Conservation (phyloP, 768 basidiomycete species). For the Termitomyces sp. region DNA sequence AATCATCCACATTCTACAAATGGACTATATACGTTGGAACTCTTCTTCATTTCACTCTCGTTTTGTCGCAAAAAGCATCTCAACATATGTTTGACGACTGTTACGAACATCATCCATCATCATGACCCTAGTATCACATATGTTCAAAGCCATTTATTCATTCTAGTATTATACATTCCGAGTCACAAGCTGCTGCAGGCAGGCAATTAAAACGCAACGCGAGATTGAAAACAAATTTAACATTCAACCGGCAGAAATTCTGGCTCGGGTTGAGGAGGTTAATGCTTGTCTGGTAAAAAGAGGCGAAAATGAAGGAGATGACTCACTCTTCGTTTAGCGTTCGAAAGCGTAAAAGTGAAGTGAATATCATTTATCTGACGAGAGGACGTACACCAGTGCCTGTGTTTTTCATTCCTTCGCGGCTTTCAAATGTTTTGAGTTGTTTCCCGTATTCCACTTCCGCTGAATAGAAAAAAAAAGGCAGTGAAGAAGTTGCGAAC, state of each 20-base stretch:
- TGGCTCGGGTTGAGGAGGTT: neutral
- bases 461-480: too few species aligned
- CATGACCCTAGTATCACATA: neutral
- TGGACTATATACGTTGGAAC: neutral
- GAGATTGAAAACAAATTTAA: neutral
- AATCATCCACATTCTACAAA: neutral
- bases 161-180: slow-evolving; percentile 12
- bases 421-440: slow-evolving; percentile 31
- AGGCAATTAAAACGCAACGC: neutral
- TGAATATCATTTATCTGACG: slow-evolving; percentile 31
- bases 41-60: neutral
- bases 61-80: slow-evolving; percentile 1
- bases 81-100: neutral
- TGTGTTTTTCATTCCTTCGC: slow-evolving; percentile 38
- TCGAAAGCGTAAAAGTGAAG: neutral
- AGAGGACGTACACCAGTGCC: slow-evolving; percentile 41
- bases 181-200: neutral
- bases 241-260: neutral
- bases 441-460: slow-evolving; percentile 37
- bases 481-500: too few species aligned
- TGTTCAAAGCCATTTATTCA: neutral
- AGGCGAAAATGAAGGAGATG: neutral
- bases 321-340: slow-evolving; percentile 6
- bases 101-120: neutral
- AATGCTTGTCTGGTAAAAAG: neutral